Base-by-base conservation (phyloP, 768 basidiomycete genomes). In the Nidula microcarpa region DNA sequence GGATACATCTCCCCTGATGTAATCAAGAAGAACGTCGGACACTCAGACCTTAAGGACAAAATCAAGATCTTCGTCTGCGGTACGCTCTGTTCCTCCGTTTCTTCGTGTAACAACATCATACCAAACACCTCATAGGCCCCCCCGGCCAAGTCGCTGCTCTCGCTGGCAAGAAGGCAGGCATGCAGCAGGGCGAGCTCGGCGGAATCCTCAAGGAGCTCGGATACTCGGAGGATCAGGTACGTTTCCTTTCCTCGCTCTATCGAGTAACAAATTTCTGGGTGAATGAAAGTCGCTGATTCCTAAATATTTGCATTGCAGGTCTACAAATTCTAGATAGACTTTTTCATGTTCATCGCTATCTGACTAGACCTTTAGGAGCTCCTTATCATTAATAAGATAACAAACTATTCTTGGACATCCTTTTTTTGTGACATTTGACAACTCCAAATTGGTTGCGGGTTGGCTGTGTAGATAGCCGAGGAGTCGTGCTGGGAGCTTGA, bases 21-120 rank as follows among this genome's bases (percentile, higher is more conserved):
- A 49, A 76, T 98, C 62, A 82, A 85, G 71, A 74, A 88, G 62
- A 74, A 93, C 62, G 76, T 94, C 55, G 79, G 85, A 1, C 75
- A 86, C 0, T 69, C 89, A 17, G 73, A 75, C 8, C 66, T 84
- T 13, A 80, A 78, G 6, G 84, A 91, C 53, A 95, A 94, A 72
- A 78, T 92, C 61, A 95, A 94, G 75, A 71, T 95, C 53, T 91
- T 94, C 65, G 71, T 98, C 18, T 98, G 95, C 64, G 95, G 93
- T 85, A 70, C 59, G 84, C 67, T 11, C 14, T 52, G 2, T 9
- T 32, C 33, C 39, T 53, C 16, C 48, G 30, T 35, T 10, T 49
- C 43, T 49, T 23, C 55, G 18, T 11, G 39, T 45, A 23, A n/a
- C 50, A 53, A 58, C 53, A 45, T 18, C 11, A 16, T 13, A 13